These are phyloP conservation scores for Scorias spongiosa DNA, from an alignment of 2,329 filamentous ascomycete genomes.

Conservation along the genomic window DNA sequence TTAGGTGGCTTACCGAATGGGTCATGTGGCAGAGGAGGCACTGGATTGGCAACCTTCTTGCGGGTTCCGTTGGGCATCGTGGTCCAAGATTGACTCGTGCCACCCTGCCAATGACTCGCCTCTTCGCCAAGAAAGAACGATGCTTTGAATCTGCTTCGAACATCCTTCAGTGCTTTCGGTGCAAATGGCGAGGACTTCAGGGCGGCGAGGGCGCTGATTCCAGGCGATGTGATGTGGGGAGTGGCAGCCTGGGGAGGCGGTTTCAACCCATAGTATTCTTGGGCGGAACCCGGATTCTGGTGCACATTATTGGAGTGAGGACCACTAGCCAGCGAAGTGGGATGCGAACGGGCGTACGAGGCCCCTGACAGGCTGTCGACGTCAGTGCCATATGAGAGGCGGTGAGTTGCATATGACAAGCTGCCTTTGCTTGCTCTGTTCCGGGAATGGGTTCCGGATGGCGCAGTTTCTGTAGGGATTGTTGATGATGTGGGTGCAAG, in stretches of 20 bases:
- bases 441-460: constrained; percentile 11
- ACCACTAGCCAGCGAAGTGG: constrained; percentile 7
- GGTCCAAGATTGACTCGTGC: constrained; percentile 13
- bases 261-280: constrained; percentile 21
- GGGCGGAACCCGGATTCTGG: constrained; percentile 9
- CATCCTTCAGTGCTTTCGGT: constrained; percentile 75
- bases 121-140: constrained; percentile 69
- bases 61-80: constrained; percentile 22
- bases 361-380: constrained; percentile 11
- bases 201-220: constrained; percentile 12
- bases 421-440: constrained; percentile 4
- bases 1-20: constrained; percentile 51
- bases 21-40: constrained; percentile 35
- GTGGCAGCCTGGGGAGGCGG: constrained; percentile 14
- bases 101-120: constrained; percentile 26
- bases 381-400: constrained; percentile 9
- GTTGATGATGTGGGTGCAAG: constrained; percentile 44
- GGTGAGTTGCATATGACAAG: constrained; percentile 7
- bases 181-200: constrained; percentile 28
- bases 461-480: constrained; percentile 17
- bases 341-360: constrained; percentile 11
- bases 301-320: background rate
- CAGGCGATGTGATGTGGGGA: constrained; percentile 7
- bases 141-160: constrained; percentile 68
- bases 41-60: constrained; percentile 16